Base-by-base conservation (phyloP, 805 yeast species). In the Sugiyamaella smithiae region DNA sequence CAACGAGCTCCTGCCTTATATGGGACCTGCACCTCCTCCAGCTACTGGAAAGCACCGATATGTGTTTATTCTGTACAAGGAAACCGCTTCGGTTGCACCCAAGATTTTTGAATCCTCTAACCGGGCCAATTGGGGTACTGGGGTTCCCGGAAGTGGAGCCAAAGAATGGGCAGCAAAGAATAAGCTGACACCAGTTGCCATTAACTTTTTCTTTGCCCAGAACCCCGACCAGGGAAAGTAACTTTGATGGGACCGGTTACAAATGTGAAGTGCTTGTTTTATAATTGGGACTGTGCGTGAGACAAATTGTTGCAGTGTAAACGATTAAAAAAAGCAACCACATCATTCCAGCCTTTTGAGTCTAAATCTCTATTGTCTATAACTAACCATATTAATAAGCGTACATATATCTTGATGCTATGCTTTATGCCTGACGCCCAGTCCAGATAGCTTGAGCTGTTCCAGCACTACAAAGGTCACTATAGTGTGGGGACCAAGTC, bases 21-120 rank as follows among this genome's bases (percentile, higher is more conserved):
- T 69, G 57, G 95, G 95, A 0, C 96, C 97, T 2, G 96, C 79
- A 4, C 97, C 97, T n/a, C 97, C 97, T 33, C 76, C 77, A 42
- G 81, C 81, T 48, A 85, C 96, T 0, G 91, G 95, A 11, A 78
- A 82, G 61, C 97, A 90, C 71, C 81, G 97, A 55, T 90, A 90
- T 65, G 88, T 86, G 16, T 86, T 85, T 59, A 58, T 88, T 48
- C 68, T 90, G 53, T 88, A 73, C 67, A 84, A 83, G 67, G 95
- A 81, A 64, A 26, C 68, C 59, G 54, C 51, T 9, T 55, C 62
- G 41, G 53, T 47, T 37, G 17, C 65, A 51, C 37, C 71, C 63
- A 29, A 69, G 33, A 53, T 57, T 1, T 56, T 73, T 43, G 63
- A 70, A 12, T 72, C 81, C 20, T 50, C 63, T 20, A 83, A 75